A percentile compares a stretch with the other conserved stretches of the same genome.
Evolutionary conservation across 495 filamentous ascomycete species (phyloP).

Genomic region (Hyaloscypha finlandica): DNA sequence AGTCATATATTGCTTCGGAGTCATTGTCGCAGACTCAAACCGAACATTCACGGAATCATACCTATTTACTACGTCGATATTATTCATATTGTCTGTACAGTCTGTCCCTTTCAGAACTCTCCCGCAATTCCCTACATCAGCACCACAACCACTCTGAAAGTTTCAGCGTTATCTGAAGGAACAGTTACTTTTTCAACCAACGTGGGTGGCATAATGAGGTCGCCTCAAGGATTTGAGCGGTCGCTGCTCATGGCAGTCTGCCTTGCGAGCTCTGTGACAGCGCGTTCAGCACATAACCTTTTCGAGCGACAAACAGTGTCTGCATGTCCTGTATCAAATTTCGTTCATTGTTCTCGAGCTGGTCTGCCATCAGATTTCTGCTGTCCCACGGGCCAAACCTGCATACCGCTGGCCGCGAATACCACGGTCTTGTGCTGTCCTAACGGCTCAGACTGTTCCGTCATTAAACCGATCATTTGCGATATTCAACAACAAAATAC

Average conservation of each 20-base stretch:
- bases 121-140: not conserved
- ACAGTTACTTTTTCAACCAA: not conserved
- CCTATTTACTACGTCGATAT: constrained; percentile 1
- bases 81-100: constrained; percentile 9
- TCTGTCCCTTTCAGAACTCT: not conserved
- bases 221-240: constrained; percentile 11
- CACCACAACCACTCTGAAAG: not conserved
- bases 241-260: constrained; percentile 24
- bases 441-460: constrained; percentile 56
- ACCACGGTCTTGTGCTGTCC: constrained; percentile 83
- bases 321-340: constrained; percentile 48
- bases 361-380: constrained; percentile 73
- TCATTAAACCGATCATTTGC: constrained; percentile 72
- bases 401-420: constrained; percentile 62
- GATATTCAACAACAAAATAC: constrained; percentile 67
- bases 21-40: constrained; percentile 5
- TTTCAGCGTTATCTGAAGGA: not conserved
- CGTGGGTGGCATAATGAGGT: constrained; percentile 23
- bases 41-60: not conserved
- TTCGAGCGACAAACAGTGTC: constrained; percentile 22
- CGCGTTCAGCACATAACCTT: constrained; percentile 20
- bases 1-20: constrained; percentile 13
- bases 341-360: constrained; percentile 50
- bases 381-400: constrained; percentile 64
- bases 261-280: constrained; percentile 15